Evolutionary conservation across 139 green algal species (phyloP).

Genomic region (Micractinium sp.): DNA sequence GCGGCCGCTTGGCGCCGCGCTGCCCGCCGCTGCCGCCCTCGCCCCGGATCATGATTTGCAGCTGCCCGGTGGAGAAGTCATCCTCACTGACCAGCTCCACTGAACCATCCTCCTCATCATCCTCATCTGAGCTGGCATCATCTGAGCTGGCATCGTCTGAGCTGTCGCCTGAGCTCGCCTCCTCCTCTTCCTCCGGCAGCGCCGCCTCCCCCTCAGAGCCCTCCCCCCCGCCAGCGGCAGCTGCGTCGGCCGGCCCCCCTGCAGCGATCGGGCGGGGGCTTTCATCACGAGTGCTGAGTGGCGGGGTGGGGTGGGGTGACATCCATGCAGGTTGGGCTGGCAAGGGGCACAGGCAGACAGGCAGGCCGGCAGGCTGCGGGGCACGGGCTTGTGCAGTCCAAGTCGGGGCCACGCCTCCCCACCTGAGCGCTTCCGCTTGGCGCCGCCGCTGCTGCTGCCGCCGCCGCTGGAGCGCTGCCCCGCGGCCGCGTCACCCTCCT

Average conservation of each 20-base stretch:
- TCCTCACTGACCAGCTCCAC: conserved; percentile 49
- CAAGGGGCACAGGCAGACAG: not conserved
- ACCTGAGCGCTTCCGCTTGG: not conserved
- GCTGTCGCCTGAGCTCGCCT: not conserved
- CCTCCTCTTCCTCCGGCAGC: conserved; percentile 13
- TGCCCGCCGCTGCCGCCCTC: conserved; percentile 6
- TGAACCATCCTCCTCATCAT: conserved; percentile 21
- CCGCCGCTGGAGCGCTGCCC: not conserved
- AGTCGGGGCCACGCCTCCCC: not conserved
- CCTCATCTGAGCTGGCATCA: not conserved
- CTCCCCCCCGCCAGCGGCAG: not conserved
- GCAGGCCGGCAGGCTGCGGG: not conserved
- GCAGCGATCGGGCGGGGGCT: too few relatives aligned
- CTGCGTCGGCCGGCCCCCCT: too few relatives aligned
- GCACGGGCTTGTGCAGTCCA: not conserved
- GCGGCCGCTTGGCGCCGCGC: conserved; percentile 24
- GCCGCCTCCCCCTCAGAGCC: conserved; percentile 4
- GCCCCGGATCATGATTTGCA: not conserved
- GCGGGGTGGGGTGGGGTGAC: too few relatives aligned
- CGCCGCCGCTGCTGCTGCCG: not conserved
- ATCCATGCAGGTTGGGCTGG: too few relatives aligned
- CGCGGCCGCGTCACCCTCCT: conserved; percentile 4
- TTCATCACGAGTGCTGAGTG: too few relatives aligned
- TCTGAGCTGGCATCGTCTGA: not conserved
- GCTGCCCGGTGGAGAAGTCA: conserved; percentile 30